Evolutionary conservation across 177 flowering plant genomes (phyloP), one percentile per base, ranked within the genome.

Genomic region (Vitis hybrid): DNA sequence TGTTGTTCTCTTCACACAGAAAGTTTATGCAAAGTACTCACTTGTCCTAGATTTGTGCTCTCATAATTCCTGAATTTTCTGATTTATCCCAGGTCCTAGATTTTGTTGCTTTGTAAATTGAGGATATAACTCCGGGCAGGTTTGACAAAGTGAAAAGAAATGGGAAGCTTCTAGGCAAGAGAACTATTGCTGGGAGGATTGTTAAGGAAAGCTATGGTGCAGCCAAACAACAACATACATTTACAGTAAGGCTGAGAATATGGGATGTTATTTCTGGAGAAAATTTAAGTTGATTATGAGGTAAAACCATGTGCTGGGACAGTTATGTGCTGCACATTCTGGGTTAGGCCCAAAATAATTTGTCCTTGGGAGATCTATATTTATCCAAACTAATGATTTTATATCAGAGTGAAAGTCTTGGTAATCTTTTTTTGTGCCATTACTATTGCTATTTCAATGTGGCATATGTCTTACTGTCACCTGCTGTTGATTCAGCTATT

Each of bases 171-270:
- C 52, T 75, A 27, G 92, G 94, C 56, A 81, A 69, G 61, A 82
- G 92, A 74, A 84, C 88, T 16, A 51, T 90, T 67, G 94, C 88
- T 62, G 92, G 92, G 54, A 81, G 81, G 65, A 76, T 90, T 71
- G 83, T 88, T 13, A 88, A 87, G 67, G 94, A 90, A 78, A 90
- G 94, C 76, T 90, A 90, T 74, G 91, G 94, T 65, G 82, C 84
- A 68, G 87, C 87, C 66, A 90, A 81, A 52, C 92, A 90, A 69
- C 94, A 88, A 60, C 92, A 90, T 73, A 90, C 92, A 7, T 90
- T 90, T 70, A 87, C 92, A n/a, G 94, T 90, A 80, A 81, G 84
- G 49, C 50, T 56, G 27, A 56, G 68, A 6, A 49, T 57, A 54
- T 35, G 15, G 11, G 59, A 7, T 32, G 15, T 46, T n/a, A n/a